A percentile compares a stretch with the other conserved stretches of the same genome.
Conservation (phyloP, 495 filamentous ascomycete species). For the Jackrogersella minutella region DNA sequence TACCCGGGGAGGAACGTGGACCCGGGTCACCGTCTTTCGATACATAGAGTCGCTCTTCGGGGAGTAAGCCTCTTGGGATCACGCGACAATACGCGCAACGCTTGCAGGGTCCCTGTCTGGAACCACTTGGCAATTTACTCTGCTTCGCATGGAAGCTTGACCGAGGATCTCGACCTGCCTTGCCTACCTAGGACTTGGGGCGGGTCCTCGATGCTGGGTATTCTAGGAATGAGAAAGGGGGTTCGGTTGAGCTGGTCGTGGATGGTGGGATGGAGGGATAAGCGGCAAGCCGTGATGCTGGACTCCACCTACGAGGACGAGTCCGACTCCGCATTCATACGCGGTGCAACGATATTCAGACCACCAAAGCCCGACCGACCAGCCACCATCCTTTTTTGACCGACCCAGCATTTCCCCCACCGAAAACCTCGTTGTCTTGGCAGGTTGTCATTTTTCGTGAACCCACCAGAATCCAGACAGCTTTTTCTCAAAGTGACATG, state of each 20-base stretch:
- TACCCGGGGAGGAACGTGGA: conserved; percentile 1
- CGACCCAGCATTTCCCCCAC: conserved; percentile 26
- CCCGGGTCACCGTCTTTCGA: conserved; percentile 16
- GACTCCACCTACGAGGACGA: conserved; percentile 30
- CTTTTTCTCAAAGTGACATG: no score
- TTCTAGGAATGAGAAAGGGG: conserved; percentile 8
- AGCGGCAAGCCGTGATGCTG: conserved; percentile 14
- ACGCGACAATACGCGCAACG: conserved; percentile 25
- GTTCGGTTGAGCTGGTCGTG: conserved; percentile 9
- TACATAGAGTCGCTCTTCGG: conserved; percentile 3
- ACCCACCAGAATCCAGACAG: conserved; percentile 13
- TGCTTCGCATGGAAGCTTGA: conserved; percentile 19
- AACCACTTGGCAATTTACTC: conserved; percentile 21
- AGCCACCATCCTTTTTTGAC: conserved; percentile 29
- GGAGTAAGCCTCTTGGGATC: not conserved
- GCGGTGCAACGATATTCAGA: conserved; percentile 23
- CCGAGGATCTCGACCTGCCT: conserved; percentile 17
- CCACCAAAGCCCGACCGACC: conserved; percentile 23
- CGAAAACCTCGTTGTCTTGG: conserved; percentile 8
- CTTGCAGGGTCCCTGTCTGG: conserved; percentile 20
- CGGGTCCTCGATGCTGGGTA: conserved; percentile 3
- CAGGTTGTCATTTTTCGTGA: conserved; percentile 9
- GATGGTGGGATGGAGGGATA: conserved; percentile 12
- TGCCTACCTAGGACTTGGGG: conserved; percentile 1
- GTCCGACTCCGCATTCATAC: conserved; percentile 27